A percentile compares a stretch with the other conserved stretches of the same genome.
These are phyloP conservation scores for Leavenworthia alabamica DNA, from an alignment of 345 rosid genomes.

Conservation along the genomic window DNA sequence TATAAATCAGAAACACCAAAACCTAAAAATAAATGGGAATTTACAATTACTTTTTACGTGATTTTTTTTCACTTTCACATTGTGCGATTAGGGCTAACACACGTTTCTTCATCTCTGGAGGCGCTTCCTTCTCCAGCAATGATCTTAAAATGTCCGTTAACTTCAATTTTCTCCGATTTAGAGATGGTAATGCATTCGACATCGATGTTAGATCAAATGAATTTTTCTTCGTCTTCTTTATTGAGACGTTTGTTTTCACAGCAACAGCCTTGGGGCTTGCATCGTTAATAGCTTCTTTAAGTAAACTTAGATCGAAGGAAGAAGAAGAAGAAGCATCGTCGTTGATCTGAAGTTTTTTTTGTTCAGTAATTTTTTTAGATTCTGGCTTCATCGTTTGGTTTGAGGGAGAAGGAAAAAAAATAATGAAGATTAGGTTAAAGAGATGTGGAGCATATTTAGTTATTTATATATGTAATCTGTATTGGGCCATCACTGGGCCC, in stretches of 20 bases:
- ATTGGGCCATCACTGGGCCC: too few species aligned
- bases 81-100: too few species aligned
- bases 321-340: not conserved
- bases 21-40: too few species aligned
- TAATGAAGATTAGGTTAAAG: not conserved
- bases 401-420: too few species aligned
- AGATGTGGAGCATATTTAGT: not conserved
- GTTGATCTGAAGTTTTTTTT: not conserved
- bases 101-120: not conserved
- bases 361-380: not conserved
- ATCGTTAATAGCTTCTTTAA: slow-evolving; percentile 6
- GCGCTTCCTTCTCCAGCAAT: too few species aligned
- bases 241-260: not conserved
- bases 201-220: slow-evolving; percentile 6
- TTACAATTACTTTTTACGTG: too few species aligned
- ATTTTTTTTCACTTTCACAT: too few species aligned
- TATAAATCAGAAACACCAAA: too few species aligned
- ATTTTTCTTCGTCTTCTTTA: not conserved
- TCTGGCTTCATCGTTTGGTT: slow-evolving; percentile 7
- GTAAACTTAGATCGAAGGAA: slow-evolving; percentile 5
- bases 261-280: too few species aligned
- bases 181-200: not conserved
- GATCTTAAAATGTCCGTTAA: too few species aligned
- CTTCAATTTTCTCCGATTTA: too few species aligned
- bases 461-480: not conserved